Percentiles rank a stretch among this genome's conserved stretches.
phyloP scores from a whole-genome alignment of 768 basidiomycete species.

The Naematelia encephala region DNA sequence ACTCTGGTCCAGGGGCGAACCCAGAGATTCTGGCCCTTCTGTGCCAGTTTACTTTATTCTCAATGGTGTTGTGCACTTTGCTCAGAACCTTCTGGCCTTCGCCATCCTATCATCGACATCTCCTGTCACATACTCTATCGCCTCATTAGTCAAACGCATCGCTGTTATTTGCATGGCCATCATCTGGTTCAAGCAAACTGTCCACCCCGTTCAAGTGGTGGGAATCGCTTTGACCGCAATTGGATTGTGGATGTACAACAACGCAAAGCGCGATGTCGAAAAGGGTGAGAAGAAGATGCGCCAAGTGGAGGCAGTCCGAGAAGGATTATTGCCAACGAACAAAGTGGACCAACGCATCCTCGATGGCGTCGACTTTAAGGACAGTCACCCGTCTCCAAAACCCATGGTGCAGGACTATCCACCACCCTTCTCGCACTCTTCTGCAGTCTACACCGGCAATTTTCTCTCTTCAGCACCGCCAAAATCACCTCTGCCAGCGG shows the following conservation, averaged over 20 bases:
- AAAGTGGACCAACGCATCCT: slow-evolving; percentile 37
- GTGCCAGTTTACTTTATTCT: slow-evolving; percentile 79
- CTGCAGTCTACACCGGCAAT: slow-evolving; percentile 17
- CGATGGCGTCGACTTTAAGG: slow-evolving; percentile 22
- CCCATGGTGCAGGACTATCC: slow-evolving; percentile 11
- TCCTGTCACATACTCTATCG: slow-evolving; percentile 98
- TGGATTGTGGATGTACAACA: slow-evolving; percentile 94
- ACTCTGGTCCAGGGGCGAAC: slow-evolving; percentile 46
- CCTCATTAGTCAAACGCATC: slow-evolving; percentile 94
- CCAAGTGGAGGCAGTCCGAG: slow-evolving; percentile 49
- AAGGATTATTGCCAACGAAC: slow-evolving; percentile 45
- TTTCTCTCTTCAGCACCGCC: neutral
- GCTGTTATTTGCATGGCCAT: slow-evolving; percentile 97
- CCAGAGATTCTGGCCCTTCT: slow-evolving; percentile 55
- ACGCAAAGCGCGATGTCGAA: slow-evolving; percentile 86
- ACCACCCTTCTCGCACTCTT: slow-evolving; percentile 15
- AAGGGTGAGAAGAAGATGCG: slow-evolving; percentile 85
- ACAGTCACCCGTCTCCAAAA: slow-evolving; percentile 30
- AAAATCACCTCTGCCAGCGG: neutral
- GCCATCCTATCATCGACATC: slow-evolving; percentile 92
- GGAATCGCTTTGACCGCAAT: slow-evolving; percentile 88
- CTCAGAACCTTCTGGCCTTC: slow-evolving; percentile 96
- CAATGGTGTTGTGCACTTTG: slow-evolving; percentile 94
- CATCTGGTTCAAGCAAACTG: slow-evolving; percentile 86
- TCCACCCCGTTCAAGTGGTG: slow-evolving; percentile 76